Conservation (phyloP, 2,329 filamentous ascomycete species). For the Alternaria burnsii region DNA sequence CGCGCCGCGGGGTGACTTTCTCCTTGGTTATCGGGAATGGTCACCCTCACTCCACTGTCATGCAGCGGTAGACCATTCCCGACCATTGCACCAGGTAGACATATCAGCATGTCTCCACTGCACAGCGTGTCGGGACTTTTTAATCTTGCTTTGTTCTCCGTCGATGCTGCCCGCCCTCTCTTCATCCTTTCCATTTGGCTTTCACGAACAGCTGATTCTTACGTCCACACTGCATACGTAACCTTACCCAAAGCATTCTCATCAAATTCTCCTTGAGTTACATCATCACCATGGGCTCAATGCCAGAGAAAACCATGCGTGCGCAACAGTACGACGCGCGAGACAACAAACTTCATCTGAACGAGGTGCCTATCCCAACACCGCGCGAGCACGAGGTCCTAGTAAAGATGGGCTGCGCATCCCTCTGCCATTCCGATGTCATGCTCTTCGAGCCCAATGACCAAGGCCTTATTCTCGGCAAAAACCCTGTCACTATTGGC, state of each 20-base stretch:
- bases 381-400: conserved; percentile 54
- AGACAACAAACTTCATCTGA: conserved; percentile 53
- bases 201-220: not conserved
- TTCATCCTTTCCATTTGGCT: not conserved
- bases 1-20: conserved; percentile 9
- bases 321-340: conserved; percentile 45
- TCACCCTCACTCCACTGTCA: conserved; percentile 17
- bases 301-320: conserved; percentile 31
- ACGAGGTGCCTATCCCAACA: conserved; percentile 56
- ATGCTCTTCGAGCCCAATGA: conserved; percentile 50
- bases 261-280: not conserved
- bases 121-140: conserved; percentile 4
- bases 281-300: conserved; percentile 22
- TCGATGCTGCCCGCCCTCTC: not conserved
- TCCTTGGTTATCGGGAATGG: conserved; percentile 16
- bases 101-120: conserved; percentile 10
- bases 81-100: conserved; percentile 3
- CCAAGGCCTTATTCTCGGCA: conserved; percentile 42
- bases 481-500: conserved; percentile 46
- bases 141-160: not conserved
- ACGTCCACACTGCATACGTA: not conserved
- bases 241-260: not conserved
- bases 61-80: conserved; percentile 21
- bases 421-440: conserved; percentile 53
- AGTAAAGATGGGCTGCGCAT: conserved; percentile 51